These are phyloP conservation scores for Rubus parviflorus DNA, from an alignment of 306 rosid species.

Conservation along the genomic window DNA sequence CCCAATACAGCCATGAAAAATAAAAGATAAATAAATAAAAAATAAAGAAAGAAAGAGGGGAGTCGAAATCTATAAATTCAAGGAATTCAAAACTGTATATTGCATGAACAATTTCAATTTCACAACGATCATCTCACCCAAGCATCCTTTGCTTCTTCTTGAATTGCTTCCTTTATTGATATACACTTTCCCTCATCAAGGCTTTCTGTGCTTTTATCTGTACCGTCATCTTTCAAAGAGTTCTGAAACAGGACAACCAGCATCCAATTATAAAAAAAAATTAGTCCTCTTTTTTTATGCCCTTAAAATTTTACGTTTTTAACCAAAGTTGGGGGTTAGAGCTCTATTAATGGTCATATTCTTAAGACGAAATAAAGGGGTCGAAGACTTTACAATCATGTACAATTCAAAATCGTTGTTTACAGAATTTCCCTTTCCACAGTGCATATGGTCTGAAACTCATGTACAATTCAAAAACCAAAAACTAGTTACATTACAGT, in stretches of 20 bases:
- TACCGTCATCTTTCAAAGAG: neutral
- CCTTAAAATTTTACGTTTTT: neutral
- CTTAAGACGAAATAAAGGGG: neutral
- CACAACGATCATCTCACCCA: neutral
- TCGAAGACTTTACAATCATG: neutral
- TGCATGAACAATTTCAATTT: neutral
- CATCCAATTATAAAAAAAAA: neutral
- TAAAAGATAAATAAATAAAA: neutral
- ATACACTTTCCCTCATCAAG: neutral
- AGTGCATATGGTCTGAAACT: neutral
- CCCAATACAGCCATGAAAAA: neutral
- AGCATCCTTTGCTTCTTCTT: constrained; percentile 4
- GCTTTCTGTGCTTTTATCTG: neutral
- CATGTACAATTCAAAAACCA: neutral
- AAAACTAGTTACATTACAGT: neutral
- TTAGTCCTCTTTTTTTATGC: neutral
- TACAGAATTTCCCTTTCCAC: neutral
- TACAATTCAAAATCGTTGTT: neutral
- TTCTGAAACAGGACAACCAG: constrained; percentile 4
- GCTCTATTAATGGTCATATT: neutral
- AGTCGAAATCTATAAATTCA: neutral
- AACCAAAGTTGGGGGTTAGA: neutral
- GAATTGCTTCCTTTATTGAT: neutral
- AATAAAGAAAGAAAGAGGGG: neutral
- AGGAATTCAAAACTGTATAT: neutral